Base-by-base conservation (phyloP, 495 filamentous ascomycete species). In the Podospora comata region DNA sequence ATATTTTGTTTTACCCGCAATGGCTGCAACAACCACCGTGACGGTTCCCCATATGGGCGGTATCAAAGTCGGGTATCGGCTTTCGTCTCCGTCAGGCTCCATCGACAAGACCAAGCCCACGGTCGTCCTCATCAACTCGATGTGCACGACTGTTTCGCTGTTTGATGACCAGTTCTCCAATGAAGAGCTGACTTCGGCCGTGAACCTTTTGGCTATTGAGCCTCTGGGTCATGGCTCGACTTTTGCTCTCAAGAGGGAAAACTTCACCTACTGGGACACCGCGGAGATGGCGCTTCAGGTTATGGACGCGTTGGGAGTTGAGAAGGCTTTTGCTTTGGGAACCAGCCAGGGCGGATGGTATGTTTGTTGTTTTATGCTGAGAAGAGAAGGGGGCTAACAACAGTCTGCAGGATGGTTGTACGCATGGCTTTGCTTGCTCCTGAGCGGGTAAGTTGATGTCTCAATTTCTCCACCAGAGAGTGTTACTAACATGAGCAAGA, bases 271-370 rank as follows among this genome's bases (percentile, higher is more conserved):
- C 73, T 87, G 85, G 85, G 84, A 86, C 72, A 71, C 81, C 11
- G 85, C 85, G 16, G 76, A 79, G 67, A 81, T 83, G 74, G 76
- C 79, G 3, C 66, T 86, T 48, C 79, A 82, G 72, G 78, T 78
- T 0, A 65, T 81, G 78, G 81, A 86, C 19, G 78, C 76, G 5
- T 71, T 91, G n/a, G 77, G 81, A 0, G 79, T 90, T 62, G 69
- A 82, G 23, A 84, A 85, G 72, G 85, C 83, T 9, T 89, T 87
- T 67, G 81, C 81, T 0, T 71, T 89, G 7, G 87, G 88, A 4
- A 88, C 86, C 0, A 87, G 84, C 68, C 88, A 90, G 71, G 88
- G 88, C 1, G 87, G 86, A 0, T 90, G 85, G 55, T 58, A 58
- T 58, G 55, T 26, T 58, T 58, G 1, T n/a, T 11, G n/a, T 18